Base-by-base conservation (phyloP, 257 asterid genomes). In the Nyctanthes arbortristis region DNA sequence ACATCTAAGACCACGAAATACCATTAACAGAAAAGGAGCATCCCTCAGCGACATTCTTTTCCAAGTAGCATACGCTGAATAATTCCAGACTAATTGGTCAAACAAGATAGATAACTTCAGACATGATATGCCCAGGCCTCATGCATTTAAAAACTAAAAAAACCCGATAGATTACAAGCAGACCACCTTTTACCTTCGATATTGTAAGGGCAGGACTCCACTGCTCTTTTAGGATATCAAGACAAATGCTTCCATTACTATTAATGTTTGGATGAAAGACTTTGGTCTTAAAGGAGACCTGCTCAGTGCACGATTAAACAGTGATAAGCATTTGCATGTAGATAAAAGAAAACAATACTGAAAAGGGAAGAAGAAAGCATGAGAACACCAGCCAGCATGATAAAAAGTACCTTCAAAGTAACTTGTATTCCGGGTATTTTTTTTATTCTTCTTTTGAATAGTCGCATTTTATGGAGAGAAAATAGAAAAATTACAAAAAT, bases 131-230 rank as follows among this genome's bases (percentile, higher is more conserved):
- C n/a, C n/a, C n/a, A 0, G 22, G 24, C 24, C 54, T 14, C n/a
- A 43, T 5, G 54, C 22, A 43, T 14, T n/a, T n/a, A 43, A 1
- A 43, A 3, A 43, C 28, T 52, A 20, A 10, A 4, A 52, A 6
- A 52, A 52, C 59, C 20, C 4, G 30, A 6, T 20, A 52, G 59
- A 52, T 3, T 7, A 30, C 31, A 22, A 52, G 30, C 30, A 52
- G 4, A 14, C 31, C 30, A 8, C 34, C 14, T 31, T 28, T 70
- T 77, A 82, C 87, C 87, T 82, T 82, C 9, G 87, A 79, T 25
- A 82, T 61, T 10, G 84, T 79, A 52, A 82, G 82, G 3, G 87
- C 87, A 60, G 84, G 87, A 68, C 87, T 82, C 87, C 87, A 82
- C 49, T 82, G 87, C 73, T 82, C 87, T 52, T 74, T 82, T 22